Evolutionary conservation across 306 rosid species (phyloP).

Genomic region (Vicia faba): DNA sequence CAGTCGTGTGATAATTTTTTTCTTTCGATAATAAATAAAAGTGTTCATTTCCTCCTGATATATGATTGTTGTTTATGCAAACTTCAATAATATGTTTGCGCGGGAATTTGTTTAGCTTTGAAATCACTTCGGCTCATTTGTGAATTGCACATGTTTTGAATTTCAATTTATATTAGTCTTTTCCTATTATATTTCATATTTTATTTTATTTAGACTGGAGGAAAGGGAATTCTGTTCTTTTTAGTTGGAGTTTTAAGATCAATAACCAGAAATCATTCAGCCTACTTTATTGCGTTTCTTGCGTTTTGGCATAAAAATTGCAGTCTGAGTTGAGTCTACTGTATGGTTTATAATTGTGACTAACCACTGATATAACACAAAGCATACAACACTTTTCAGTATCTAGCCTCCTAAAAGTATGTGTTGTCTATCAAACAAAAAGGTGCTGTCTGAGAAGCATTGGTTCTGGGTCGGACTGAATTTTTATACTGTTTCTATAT

Average conservation of each 20-base stretch:
- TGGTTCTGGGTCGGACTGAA: slow-evolving; percentile 17
- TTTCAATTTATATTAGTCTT: slow-evolving; percentile 11
- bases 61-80: slow-evolving; percentile 5
- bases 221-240: slow-evolving; percentile 21
- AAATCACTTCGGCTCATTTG: slow-evolving; percentile 13
- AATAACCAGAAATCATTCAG: slow-evolving; percentile 14
- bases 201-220: slow-evolving; percentile 11
- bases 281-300: slow-evolving; percentile 1
- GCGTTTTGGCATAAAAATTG: slow-evolving; percentile 13
- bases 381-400: neutral
- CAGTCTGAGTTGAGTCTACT: slow-evolving; percentile 3
- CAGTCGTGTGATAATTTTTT: slow-evolving; percentile 16
- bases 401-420: slow-evolving; percentile 19
- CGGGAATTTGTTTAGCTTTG: slow-evolving; percentile 13
- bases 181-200: slow-evolving; percentile 1
- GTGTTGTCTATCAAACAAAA: neutral
- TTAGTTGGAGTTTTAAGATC: slow-evolving; percentile 33
- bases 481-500: slow-evolving; percentile 22
- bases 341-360: slow-evolving; percentile 21
- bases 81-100: slow-evolving; percentile 14
- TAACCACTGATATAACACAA: slow-evolving; percentile 4
- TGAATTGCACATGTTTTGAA: slow-evolving; percentile 18
- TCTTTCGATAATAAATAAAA: slow-evolving; percentile 13
- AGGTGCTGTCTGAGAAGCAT: neutral
- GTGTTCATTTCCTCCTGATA: slow-evolving; percentile 23